Conservation (phyloP, 305 asterid species). For the Ajuga reptans region DNA sequence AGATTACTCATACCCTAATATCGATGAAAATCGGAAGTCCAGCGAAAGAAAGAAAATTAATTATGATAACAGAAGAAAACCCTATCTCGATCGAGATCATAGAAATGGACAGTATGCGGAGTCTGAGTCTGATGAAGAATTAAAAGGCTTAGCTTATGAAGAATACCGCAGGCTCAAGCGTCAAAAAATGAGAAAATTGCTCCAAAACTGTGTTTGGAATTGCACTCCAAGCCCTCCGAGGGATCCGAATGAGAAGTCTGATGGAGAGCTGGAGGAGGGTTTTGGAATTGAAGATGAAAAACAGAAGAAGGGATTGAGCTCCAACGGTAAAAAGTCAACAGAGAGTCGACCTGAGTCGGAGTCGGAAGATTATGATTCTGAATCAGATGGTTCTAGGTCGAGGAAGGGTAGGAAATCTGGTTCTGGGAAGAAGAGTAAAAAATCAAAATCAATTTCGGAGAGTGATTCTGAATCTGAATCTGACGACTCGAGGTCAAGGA, state of each 20-base stretch:
- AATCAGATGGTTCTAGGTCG: conserved; percentile 41
- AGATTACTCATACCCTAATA: conserved; percentile 49
- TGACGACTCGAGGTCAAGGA: conserved; percentile 38
- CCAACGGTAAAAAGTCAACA: conserved; percentile 17
- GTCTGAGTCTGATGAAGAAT: conserved; percentile 77
- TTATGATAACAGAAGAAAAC: conserved; percentile 28
- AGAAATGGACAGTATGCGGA: conserved; percentile 35
- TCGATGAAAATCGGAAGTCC: conserved; percentile 27
- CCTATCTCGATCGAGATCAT: conserved; percentile 59
- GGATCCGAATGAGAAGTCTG: conserved; percentile 46
- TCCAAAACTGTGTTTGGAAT: conserved; percentile 52
- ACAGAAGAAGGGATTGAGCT: conserved; percentile 25
- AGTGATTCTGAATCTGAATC: conserved; percentile 47
- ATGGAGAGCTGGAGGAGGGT: conserved; percentile 41
- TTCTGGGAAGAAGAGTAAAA: conserved; percentile 38
- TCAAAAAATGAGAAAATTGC: conserved; percentile 61
- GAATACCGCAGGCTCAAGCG: conserved; percentile 81
- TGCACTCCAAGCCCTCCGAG: conserved; percentile 96
- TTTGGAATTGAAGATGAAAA: conserved; percentile 31
- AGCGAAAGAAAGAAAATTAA: conserved; percentile 24
- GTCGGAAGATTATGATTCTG: conserved; percentile 36
- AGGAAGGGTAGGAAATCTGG: conserved; percentile 44
- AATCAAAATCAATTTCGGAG: conserved; percentile 37
- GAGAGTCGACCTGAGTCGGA: conserved; percentile 35
- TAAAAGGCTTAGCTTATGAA: conserved; percentile 59